These are phyloP conservation scores for Botryotinia convoluta DNA, from an alignment of 2,329 filamentous ascomycete species.

Conservation along the genomic window DNA sequence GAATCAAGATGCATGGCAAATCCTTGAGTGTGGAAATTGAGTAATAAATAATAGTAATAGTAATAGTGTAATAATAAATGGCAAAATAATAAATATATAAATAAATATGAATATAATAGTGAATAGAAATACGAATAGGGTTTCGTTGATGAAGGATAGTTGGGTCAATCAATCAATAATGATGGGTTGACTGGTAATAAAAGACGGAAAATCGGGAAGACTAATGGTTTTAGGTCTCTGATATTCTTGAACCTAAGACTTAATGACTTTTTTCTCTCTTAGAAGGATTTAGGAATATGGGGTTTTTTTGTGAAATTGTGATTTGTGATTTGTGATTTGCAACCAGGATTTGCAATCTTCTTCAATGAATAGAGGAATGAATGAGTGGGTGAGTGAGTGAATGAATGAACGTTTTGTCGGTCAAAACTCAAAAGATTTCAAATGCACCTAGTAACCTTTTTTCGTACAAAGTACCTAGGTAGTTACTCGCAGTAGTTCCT, in stretches of 20 bases:
- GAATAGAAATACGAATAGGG: not conserved
- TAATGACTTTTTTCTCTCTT: not conserved
- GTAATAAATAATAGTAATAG: not conserved
- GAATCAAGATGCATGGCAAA: slow-evolving; percentile 15
- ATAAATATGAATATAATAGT: not conserved
- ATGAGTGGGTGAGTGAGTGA: not conserved
- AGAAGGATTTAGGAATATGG: not conserved
- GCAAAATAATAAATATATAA: not conserved
- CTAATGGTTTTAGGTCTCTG: not conserved
- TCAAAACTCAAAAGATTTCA: slow-evolving; percentile 5
- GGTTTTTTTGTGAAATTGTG: not conserved
- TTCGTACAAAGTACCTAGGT: not conserved
- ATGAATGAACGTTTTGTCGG: not conserved
- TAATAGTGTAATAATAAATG: not conserved
- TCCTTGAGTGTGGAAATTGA: not conserved
- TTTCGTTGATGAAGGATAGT: not conserved
- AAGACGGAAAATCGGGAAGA: not conserved
- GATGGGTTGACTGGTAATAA: not conserved
- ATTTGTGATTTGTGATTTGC: not conserved
- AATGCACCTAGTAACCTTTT: not conserved
- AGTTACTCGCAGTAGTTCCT: not conserved
- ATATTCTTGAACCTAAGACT: not conserved
- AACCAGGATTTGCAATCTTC: slow-evolving; percentile 3
- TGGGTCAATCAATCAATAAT: not conserved
- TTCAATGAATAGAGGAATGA: not conserved